Base-by-base conservation (phyloP, 768 basidiomycete genomes). In the Boletus rubroflammeus region DNA sequence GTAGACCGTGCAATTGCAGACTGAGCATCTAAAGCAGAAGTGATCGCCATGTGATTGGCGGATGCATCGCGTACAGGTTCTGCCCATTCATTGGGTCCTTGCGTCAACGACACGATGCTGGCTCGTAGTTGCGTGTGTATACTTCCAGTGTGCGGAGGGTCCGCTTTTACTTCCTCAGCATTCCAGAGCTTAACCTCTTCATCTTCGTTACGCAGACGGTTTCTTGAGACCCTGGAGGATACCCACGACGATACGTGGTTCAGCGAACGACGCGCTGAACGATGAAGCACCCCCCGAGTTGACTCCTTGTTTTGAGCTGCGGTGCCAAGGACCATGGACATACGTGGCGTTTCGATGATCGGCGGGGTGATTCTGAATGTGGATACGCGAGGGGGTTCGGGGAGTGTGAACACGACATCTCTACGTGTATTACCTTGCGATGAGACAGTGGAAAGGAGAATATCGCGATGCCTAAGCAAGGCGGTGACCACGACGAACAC, bases 401-500 rank as follows among this genome's bases (percentile, higher is more conserved):
- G 68, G 29, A 70, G 64, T 19, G 43, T 60, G 46, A 60, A 54
- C 7, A 25, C 17, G 19, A 28, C 7, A 26, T 51, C 56, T 41
- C 19, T 45, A 17, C 6, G 25, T 32, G 35, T 50, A 53, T 19
- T 21, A 26, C 25, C 11, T 29, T 53, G 54, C 6, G 40, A 45
- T 29, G 52, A 14, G 11, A 38, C 17, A 10, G 19, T 2, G 11
- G 39, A 47, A 32, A 50, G 50, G 17, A 51, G 48, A 29, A 31
- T 46, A 31, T 56, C 43, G 38, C 54, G 54, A 51, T 67, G 55
- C 34, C 53, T 61, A 47, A 71, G 50, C 62, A 80, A 73, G n/a
- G 77, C 70, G 32, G 69, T 61, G 47, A 85, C 72, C 55, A 86
- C 78, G 55, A 77, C 69, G 63, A 78, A 81, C n/a, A 88, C 67